A percentile compares a stretch with the other conserved stretches of the same genome.
phyloP scores from a whole-genome alignment of 306 rosid species.

The Fragaria nilgerrensis region DNA sequence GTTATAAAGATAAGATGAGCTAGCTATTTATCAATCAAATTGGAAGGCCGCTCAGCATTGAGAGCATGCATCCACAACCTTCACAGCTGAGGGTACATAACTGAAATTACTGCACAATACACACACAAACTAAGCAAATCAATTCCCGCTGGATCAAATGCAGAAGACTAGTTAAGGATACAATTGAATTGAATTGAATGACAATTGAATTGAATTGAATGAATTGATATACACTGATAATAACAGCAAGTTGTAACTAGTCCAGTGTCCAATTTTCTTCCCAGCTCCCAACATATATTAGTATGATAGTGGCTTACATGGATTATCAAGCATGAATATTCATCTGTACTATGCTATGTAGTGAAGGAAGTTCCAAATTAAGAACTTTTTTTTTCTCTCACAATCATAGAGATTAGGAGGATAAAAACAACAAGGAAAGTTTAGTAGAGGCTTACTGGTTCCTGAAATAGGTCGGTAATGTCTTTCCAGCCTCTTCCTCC shows the following conservation, averaged over 20 bases:
- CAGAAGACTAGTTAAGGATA: background rate
- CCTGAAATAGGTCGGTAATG: background rate
- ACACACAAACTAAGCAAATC: background rate
- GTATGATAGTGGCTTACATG: background rate
- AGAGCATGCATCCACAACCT: background rate
- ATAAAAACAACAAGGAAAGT: background rate
- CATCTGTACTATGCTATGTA: background rate
- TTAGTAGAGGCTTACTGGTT: background rate
- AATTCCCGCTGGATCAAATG: background rate
- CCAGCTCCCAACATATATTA: background rate
- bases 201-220: no score
- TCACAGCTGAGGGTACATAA: background rate
- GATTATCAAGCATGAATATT: background rate
- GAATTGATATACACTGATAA: background rate
- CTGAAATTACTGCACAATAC: background rate
- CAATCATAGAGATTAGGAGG: background rate
- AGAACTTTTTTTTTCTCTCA: background rate
- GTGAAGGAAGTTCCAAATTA: background rate
- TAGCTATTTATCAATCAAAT: background rate
- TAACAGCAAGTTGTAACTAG: background rate
- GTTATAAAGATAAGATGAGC: no score
- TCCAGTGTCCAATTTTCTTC: background rate
- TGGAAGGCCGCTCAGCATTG: background rate
- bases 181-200: no score
- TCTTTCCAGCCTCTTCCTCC: background rate